Base-by-base conservation (phyloP, 2,329 filamentous ascomycete genomes). In the Cercospora sojina region DNA sequence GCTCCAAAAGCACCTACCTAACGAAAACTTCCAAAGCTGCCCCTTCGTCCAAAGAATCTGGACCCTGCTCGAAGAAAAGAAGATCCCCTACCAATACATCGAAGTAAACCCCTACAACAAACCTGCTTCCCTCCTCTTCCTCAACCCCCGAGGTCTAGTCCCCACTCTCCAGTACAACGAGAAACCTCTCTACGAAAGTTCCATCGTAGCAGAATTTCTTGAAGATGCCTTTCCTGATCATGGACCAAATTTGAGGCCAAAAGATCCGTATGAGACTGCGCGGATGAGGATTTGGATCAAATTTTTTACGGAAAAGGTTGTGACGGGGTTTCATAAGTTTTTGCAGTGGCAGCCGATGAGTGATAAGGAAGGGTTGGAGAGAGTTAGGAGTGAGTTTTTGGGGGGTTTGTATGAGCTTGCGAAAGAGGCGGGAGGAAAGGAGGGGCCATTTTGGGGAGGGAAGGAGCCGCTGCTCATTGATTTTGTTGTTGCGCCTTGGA, bases 21-120 rank as follows among this genome's bases (percentile, higher is more conserved):
- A n/a, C n/a, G n/a, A n/a, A n/a, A n/a, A n/a, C n/a, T n/a, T n/a
- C n/a, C n/a, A 55, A 59, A 69, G 68, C 82, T 94, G 84, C 73
- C 84, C 85, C 62, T 84, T 83, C 71, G 81, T 92, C 4, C 90
- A 93, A 79, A 85, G 90, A 18, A 83, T 85, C 13, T 92, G 90
- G 88, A 88, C 92, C 67, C 86, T 88, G 1, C 83, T 93, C 10
- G 85, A 88, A 73, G 90, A 93, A 76, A 93, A 93, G 77, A 79
- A 83, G 2, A 89, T 92, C 31, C 85, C 86, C 16, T 89, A 93
- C 76, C 88, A 93, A 77, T 75, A 79, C 71, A 71, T 91, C 69
- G 89, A 91, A 81, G 88, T 92, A 66, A 92, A 93, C 77, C 90
- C 91, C 0, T 92, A 92, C 81, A 81, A 88, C 76, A 93, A 93